These are phyloP conservation scores for Marvania coccoides DNA, from an alignment of 139 green algal species.

Conservation along the genomic window DNA sequence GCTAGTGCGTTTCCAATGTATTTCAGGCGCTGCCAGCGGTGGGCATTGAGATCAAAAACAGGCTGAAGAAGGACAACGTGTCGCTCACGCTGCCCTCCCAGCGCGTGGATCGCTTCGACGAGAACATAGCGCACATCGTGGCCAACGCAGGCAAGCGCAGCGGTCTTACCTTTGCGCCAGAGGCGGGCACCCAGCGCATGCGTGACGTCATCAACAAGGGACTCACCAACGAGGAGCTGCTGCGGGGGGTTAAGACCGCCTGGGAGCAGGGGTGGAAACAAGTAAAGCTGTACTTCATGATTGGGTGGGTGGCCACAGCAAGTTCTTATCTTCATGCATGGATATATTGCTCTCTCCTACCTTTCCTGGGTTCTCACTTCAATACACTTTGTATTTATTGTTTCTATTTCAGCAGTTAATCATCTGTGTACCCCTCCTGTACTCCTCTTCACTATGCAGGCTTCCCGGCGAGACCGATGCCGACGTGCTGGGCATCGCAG, in stretches of 20 bases:
- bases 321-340: too few relatives aligned
- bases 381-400: too few relatives aligned
- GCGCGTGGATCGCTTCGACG: conserved; percentile 66
- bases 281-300: conserved; percentile 68
- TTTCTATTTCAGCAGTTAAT: too few relatives aligned
- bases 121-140: conserved; percentile 67
- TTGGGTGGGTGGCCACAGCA: too few relatives aligned
- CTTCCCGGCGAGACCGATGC: conserved; percentile 66
- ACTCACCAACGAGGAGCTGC: conserved; percentile 66
- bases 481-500: conserved; percentile 70
- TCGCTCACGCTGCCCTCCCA: conserved; percentile 58
- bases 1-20: too few relatives aligned
- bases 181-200: conserved; percentile 64
- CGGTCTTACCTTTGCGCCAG: conserved; percentile 64
- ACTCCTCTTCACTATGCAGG: conserved; percentile 21
- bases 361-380: too few relatives aligned
- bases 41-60: conserved; percentile 63
- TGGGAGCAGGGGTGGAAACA: conserved; percentile 63
- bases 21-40: conserved; percentile 45
- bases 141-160: conserved; percentile 26
- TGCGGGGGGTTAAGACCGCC: conserved; percentile 59
- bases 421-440: too few relatives aligned
- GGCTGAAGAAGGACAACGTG: conserved; percentile 58
- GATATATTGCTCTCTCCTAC: too few relatives aligned
- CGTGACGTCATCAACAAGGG: conserved; percentile 70